A percentile compares a stretch with the other conserved stretches of the same genome.
Evolutionary conservation across 163 green algal species (phyloP).

Genomic region (Chloroidium sp.): DNA sequence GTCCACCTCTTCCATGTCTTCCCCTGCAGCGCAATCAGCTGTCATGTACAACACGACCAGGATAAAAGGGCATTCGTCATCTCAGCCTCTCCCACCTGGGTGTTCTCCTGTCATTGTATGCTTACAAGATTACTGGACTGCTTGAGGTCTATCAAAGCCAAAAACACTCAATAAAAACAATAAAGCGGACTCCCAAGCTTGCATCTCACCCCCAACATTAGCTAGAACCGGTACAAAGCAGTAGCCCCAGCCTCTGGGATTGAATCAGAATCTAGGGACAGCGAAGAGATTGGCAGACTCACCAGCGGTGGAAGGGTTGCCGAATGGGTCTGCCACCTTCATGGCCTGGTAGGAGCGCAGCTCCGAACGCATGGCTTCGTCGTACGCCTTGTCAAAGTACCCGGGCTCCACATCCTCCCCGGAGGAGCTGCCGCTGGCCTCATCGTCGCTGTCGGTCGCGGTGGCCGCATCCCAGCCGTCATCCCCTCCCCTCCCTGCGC

Average conservation of each 20-base stretch:
- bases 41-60: background rate
- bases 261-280: too few relatives aligned
- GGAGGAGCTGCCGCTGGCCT: slow-evolving; percentile 2
- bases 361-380: slow-evolving; percentile 40
- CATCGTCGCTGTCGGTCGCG: slow-evolving; percentile 75
- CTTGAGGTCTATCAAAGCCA: too few relatives aligned
- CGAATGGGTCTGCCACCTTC: background rate
- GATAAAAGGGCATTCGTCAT: background rate
- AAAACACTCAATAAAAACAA: too few relatives aligned
- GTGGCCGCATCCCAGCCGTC: slow-evolving; percentile 39
- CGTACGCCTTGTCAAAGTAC: slow-evolving; percentile 55
- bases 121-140: background rate
- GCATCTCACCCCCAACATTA: background rate
- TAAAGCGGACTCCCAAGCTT: too few relatives aligned
- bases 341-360: slow-evolving; percentile 18
- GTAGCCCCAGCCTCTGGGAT: background rate
- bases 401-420: background rate
- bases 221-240: background rate
- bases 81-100: background rate
- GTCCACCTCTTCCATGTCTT: slow-evolving; percentile 51
- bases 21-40: background rate
- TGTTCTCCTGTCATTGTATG: background rate
- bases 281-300: background rate
- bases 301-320: background rate
- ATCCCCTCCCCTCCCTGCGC: background rate